Base-by-base conservation (phyloP, 129 eudicot species). In the Flaveria brownii region DNA sequence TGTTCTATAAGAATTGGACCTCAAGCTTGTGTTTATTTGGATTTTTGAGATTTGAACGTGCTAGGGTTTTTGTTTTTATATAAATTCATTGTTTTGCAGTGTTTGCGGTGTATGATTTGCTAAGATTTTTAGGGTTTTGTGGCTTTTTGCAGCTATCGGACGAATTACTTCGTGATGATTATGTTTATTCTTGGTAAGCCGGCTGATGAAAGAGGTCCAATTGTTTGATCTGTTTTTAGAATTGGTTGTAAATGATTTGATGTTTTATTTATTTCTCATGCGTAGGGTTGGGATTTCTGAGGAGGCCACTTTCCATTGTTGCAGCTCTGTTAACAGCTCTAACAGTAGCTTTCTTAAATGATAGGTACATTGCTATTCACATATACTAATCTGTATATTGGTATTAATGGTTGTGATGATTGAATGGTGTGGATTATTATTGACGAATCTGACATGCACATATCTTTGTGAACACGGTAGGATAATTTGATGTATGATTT, bases 241-340 rank as follows among this genome's bases (percentile, higher is more conserved):
- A 16, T 52, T 26, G 17, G 43, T 49, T 72, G 0, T 6, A 63
- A 43, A 39, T 63, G 78, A 8, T 42, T 72, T 42, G 55, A 30
- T 71, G 20, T 20, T 20, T 20, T 20, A 18, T 73, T n/a, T 66
- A 55, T 45, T 56, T 42, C 22, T 52, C 9, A 56, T 23, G 22
- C 74, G 73, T 87, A 93, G 98, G 92, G 30, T 68, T 93, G 82
- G 98, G 96, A 13, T 90, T 93, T 82, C 87, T 93, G 6, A 79
- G 96, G 87, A 93, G 87, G 81, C 98, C 98, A 22, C 86, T 93
- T 51, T 92, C 98, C 4, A 86, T 92, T 81, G 69, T 92, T 82
- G 98, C 96, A 81, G 98, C 98, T 25, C 66, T 87, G 43, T 36
- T 84, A 59, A 87, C 98, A 55, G 90, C 98, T 69, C 77, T 92